Evolutionary conservation across 1,284 basidiomycete species (phyloP).

Genomic region (Pseudozyma tsukubaensis): DNA sequence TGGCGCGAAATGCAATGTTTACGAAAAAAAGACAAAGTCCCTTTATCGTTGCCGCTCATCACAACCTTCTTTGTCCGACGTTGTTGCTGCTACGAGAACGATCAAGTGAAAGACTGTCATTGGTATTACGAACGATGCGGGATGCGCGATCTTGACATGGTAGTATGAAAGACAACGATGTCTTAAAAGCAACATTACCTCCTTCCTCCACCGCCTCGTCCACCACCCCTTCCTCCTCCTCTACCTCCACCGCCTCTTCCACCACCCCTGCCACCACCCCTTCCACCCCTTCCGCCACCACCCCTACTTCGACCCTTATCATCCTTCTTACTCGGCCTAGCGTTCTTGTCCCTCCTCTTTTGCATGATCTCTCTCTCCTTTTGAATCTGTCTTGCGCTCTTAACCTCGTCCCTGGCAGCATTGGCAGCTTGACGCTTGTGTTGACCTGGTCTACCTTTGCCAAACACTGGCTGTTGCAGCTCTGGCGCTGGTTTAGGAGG

Average conservation of each 20-base stretch:
- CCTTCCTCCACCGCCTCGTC: slow-evolving; percentile 18
- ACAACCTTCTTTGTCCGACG: no score
- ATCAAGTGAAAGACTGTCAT: no score
- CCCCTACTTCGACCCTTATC: slow-evolving; percentile 14
- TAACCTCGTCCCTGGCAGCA: slow-evolving; percentile 63
- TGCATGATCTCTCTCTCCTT: slow-evolving; percentile 54
- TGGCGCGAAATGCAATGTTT: no score
- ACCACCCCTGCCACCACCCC: slow-evolving; percentile 17
- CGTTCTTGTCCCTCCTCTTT: slow-evolving; percentile 63
- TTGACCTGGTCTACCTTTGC: slow-evolving; percentile 51
- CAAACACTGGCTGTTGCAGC: slow-evolving; percentile 17
- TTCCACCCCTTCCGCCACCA: slow-evolving; percentile 9
- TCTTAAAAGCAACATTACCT: slow-evolving; percentile 1
- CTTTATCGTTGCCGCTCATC: no score
- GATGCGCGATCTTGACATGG: no score
- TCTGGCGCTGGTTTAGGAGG: slow-evolving; percentile 36
- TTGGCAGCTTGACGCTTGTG: slow-evolving; percentile 38
- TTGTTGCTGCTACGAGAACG: no score
- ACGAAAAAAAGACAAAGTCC: no score
- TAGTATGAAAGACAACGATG: no score
- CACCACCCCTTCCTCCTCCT: slow-evolving; percentile 8
- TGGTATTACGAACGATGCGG: no score
- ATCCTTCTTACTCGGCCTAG: slow-evolving; percentile 52
- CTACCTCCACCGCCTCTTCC: slow-evolving; percentile 10
- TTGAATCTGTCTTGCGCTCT: slow-evolving; percentile 58